Evolutionary conservation across 2,329 filamentous ascomycete genomes (phyloP).

Genomic region (Colletotrichum liaoningense): DNA sequence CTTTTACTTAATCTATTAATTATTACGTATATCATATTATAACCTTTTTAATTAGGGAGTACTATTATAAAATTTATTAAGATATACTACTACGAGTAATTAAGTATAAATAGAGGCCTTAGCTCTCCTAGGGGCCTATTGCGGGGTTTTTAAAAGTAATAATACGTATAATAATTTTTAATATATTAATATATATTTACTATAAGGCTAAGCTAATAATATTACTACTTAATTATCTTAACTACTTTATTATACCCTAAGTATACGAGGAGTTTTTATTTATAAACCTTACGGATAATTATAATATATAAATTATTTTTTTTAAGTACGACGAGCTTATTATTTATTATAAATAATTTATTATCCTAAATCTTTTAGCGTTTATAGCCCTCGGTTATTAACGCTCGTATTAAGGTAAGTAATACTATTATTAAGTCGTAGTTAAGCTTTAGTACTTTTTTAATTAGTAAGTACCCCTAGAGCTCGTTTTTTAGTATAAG

Average conservation of each 20-base stretch:
- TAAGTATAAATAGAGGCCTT: accelerated
- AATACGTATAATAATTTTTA: accelerated
- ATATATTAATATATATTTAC: too few relatives aligned
- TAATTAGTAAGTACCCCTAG: too few relatives aligned
- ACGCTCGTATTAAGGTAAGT: accelerated
- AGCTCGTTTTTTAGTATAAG: too few relatives aligned
- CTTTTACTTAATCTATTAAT: accelerated
- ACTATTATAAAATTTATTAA: too few relatives aligned
- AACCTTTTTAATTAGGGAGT: too few relatives aligned
- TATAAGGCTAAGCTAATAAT: accelerated
- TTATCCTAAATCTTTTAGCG: accelerated
- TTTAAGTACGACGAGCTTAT: accelerated
- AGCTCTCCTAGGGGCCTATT: too few relatives aligned
- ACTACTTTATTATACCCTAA: accelerated
- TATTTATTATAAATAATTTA: accelerated
- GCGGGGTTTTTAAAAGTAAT: accelerated
- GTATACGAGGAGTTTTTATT: accelerated
- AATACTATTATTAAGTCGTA: accelerated
- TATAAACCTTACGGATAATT: accelerated
- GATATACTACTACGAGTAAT: accelerated
- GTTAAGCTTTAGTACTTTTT: too few relatives aligned
- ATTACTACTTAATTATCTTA: too few relatives aligned
- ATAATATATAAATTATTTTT: accelerated
- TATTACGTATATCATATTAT: accelerated
- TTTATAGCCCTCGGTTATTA: accelerated